Conservation (phyloP, 2,329 filamentous ascomycete genomes). For the Chrysosporium queenslandicum region DNA sequence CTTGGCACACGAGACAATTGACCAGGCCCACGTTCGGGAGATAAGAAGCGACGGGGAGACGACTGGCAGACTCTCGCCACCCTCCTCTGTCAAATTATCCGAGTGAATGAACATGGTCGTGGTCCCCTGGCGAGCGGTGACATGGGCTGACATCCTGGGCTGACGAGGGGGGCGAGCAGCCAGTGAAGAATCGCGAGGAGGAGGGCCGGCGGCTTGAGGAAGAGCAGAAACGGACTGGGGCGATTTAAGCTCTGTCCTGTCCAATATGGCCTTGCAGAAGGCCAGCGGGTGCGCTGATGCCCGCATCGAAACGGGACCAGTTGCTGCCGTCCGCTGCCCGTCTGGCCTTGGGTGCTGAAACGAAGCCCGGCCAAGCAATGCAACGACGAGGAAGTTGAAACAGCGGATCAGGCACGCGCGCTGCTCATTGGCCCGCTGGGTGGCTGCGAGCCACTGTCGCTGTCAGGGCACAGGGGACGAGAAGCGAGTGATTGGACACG, state of each 20-base stretch:
- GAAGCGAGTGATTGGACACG: not conserved
- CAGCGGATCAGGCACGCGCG: constrained; percentile 1
- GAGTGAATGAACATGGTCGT: not conserved
- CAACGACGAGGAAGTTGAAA: not conserved
- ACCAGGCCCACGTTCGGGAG: not conserved
- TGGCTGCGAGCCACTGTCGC: constrained; percentile 2
- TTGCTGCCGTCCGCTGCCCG: not conserved
- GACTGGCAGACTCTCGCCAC: not conserved
- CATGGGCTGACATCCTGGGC: not conserved
- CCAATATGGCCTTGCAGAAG: not conserved
- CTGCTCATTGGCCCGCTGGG: constrained; percentile 1
- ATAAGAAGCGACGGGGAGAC: not conserved
- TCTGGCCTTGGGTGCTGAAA: not conserved
- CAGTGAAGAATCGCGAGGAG: not conserved
- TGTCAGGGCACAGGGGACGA: constrained; percentile 2
- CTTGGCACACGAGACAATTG: no score
- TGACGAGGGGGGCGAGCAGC: not conserved
- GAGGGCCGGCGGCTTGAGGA: not conserved
- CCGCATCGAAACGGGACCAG: not conserved
- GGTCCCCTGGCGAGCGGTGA: not conserved
- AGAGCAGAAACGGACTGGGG: not conserved
- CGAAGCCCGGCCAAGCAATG: not conserved
- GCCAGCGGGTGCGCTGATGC: not conserved
- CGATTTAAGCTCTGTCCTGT: not conserved
- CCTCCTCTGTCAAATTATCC: not conserved